A percentile compares a stretch with the other conserved stretches of the same genome.
Evolutionary conservation across 495 filamentous ascomycete species (phyloP).

Genomic region (Bacidia gigantensis): DNA sequence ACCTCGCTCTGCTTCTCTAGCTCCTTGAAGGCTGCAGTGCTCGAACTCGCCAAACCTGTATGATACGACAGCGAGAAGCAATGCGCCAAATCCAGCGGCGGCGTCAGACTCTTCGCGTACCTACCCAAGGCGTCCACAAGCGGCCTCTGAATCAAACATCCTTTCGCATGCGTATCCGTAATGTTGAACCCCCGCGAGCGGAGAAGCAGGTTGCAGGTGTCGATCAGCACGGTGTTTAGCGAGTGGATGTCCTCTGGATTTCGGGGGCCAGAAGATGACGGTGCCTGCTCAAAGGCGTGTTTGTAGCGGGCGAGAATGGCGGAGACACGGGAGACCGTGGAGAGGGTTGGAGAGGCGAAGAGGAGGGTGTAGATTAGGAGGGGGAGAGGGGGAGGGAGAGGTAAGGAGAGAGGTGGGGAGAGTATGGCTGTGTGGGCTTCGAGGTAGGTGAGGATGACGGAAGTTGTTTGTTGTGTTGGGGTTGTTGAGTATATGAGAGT

Average conservation of each 20-base stretch:
- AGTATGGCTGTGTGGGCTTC: slow-evolving; percentile 42
- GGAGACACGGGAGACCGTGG: slow-evolving; percentile 57
- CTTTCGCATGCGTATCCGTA: slow-evolving; percentile 55
- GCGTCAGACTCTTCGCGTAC: slow-evolving; percentile 32
- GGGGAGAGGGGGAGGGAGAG: slow-evolving; percentile 51
- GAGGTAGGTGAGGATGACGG: slow-evolving; percentile 57
- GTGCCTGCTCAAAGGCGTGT: slow-evolving; percentile 52
- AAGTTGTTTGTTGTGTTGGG: slow-evolving; percentile 23
- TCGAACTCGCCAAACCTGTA: slow-evolving; percentile 51
- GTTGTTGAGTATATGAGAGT: slow-evolving; percentile 37
- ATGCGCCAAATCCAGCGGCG: slow-evolving; percentile 33
- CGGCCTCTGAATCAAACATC: slow-evolving; percentile 48
- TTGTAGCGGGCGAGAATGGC: slow-evolving; percentile 56
- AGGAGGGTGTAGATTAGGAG: slow-evolving; percentile 56
- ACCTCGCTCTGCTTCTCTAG: slow-evolving; percentile 56
- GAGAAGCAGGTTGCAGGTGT: slow-evolving; percentile 80
- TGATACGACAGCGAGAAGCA: slow-evolving; percentile 62
- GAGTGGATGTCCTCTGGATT: slow-evolving; percentile 39
- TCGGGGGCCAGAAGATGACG: background rate
- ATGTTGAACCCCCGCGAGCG: slow-evolving; percentile 57
- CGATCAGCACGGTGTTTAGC: slow-evolving; percentile 84
- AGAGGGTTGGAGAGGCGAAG: slow-evolving; percentile 43
- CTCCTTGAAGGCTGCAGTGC: slow-evolving; percentile 51
- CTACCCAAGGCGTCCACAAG: slow-evolving; percentile 34
- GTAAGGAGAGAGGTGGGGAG: slow-evolving; percentile 34